A percentile compares a stretch with the other conserved stretches of the same genome.
phyloP scores from a whole-genome alignment of 164 flowering plant genomes.

The Berberis vulgaris region DNA sequence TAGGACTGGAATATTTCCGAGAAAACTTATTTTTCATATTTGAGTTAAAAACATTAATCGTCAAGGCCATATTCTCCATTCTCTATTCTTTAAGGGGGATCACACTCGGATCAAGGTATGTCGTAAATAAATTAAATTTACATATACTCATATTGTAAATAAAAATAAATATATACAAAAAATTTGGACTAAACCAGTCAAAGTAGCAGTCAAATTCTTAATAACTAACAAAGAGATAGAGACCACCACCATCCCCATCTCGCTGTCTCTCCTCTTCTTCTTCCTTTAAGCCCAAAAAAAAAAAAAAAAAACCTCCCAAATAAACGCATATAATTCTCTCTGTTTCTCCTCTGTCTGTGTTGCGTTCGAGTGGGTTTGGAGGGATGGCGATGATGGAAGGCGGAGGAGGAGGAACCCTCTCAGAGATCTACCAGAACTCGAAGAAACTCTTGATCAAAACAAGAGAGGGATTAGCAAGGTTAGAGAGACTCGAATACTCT shows the following conservation, averaged over 20 bases:
- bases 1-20: no score
- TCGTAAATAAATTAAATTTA: no score
- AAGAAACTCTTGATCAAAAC: conserved; percentile 40
- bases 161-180: no score
- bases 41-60: no score
- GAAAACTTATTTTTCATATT: no score
- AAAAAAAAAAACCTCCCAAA: no score
- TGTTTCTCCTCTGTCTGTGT: background rate
- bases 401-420: conserved; percentile 57
- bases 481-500: conserved; percentile 55
- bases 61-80: no score
- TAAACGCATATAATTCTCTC: background rate
- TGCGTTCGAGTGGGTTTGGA: background rate
- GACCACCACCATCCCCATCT: background rate
- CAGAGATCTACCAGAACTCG: conserved; percentile 64
- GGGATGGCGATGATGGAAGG: conserved; percentile 28
- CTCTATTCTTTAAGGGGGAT: no score
- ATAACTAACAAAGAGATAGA: background rate
- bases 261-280: background rate
- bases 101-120: no score
- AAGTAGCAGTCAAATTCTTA: no score
- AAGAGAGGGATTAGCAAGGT: conserved; percentile 64
- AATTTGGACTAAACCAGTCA: no score
- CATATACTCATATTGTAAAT: no score
- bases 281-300: background rate